Evolutionary conservation across 352 stramenopile genomes (phyloP), one percentile per base, ranked within the genome.

Genomic region (Phytophthora constricta): DNA sequence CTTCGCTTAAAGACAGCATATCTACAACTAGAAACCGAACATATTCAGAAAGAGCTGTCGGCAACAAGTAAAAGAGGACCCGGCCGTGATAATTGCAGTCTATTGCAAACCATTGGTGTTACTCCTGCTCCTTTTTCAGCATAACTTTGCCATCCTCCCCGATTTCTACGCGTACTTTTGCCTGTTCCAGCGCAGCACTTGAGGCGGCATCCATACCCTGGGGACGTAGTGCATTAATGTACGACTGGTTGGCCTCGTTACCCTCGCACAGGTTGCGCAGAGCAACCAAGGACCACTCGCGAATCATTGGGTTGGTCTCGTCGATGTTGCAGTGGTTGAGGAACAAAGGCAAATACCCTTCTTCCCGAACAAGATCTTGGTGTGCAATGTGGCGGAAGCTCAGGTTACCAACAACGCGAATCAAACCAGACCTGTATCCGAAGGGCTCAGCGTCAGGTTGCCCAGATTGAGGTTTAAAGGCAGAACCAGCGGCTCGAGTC

Each of bases 301-400:
- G 89, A 25, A 97, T 78, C 57, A 97, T 65, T 16, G 90, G 90
- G 45, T 96, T 97, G 2, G 65, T 71, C 53, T 95, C 86, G 58
- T 97, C 90, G 9, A 97, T 80, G 69, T 94, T 96, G 66, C 91
- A 97, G 70, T 97, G 90, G 66, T 92, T 95, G 9, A 97, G 82
- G 58, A 97, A 86, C 23, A 97, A 72, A 22, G 79, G 76, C 11
- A 97, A 66, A 55, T 81, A 91, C 1, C 87, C 87, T 22, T 77
- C 69, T 3, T 91, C 76, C 7, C 91, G 86, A 42, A 97, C 83
- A 17, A 89, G 28, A 62, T 97, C 87, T 72, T 97, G 91, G 41
- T 89, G 77, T 0, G 57, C 58, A 0, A 57, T 68, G 54, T 92
- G 76, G 11, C 87, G 83, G 62, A 91, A 95, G 62, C 84, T 87